Base-by-base conservation (phyloP, 1,139 yeast genomes). In the Lodderomyces beijingensis region DNA sequence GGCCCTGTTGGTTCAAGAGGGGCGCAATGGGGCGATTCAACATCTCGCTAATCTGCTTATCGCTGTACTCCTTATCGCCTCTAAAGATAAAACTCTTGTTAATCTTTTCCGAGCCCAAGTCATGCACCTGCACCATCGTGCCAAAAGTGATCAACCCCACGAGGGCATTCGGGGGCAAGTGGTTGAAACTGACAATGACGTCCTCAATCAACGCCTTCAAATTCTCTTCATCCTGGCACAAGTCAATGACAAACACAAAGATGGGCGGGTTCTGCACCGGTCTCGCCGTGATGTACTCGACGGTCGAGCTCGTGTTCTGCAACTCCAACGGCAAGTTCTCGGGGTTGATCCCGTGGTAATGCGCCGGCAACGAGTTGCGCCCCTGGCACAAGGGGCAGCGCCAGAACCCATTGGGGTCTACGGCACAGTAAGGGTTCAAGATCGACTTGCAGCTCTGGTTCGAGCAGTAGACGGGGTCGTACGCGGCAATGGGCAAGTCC, bases 221-320 rank as follows among this genome's bases (percentile, higher is more conserved):
- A 57, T 88, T 91, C 50, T 91, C 98, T 37, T 79, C 87, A 51
- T 93, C 97, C 58, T 93, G 96, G 55, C 98, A 91, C 43, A 89
- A 69, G 58, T 91, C 99, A 46, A 91, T 80, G 22, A 88, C 93
- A 55, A 87, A 87, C 44, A 88, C 65, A 57, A 89, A 91, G 41
- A 89, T 77, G n/a, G 98, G 98, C 11, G 97, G 96, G 39, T 78
- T 76, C 49, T 79, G 86, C 14, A 84, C 93, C 3, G 96, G 96
- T 53, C 95, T 79, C 20, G 86, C 76, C 29, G 93, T 75, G 41
- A 89, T 79, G 57, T 93, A 91, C 63, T 91, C 99, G 42, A 89
- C 82, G 14, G 97, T 86, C n/a, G 95, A 77, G 44, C 85, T 73
- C 33, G 70, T 63, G 7, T 84, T 78, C 45, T 80, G 77, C 52